Percentiles rank a stretch among this genome's conserved stretches.
These are phyloP conservation scores for Schizophyllum commune DNA, from an alignment of 1,284 basidiomycete genomes.

Conservation along the genomic window DNA sequence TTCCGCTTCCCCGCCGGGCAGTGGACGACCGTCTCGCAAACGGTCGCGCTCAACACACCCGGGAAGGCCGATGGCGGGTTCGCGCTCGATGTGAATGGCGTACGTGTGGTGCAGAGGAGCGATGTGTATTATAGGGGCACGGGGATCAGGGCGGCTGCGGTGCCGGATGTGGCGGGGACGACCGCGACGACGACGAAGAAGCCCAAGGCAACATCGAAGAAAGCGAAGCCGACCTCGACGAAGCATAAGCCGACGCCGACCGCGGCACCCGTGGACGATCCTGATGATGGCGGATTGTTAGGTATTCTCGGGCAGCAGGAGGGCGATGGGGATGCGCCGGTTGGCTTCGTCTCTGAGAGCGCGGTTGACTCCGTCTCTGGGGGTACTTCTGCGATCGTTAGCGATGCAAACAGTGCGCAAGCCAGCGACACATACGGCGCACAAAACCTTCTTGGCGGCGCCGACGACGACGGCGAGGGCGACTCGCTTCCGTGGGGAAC, in stretches of 20 bases:
- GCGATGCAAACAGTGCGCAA: background rate
- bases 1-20: slow-evolving; percentile 56
- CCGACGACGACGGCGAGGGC: background rate
- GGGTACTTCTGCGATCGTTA: background rate
- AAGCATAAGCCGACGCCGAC: background rate
- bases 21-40: slow-evolving; percentile 64
- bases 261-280: background rate
- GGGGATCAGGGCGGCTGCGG: background rate
- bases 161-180: slow-evolving; percentile 6
- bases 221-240: slow-evolving; percentile 9
- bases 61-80: slow-evolving; percentile 48
- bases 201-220: slow-evolving; percentile 4
- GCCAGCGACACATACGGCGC: background rate
- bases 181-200: background rate
- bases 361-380: background rate
- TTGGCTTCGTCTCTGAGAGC: background rate
- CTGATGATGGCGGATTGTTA: background rate
- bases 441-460: background rate
- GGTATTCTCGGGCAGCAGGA: slow-evolving; percentile 2
- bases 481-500: background rate
- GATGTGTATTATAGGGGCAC: slow-evolving; percentile 57
- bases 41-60: slow-evolving; percentile 63
- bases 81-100: slow-evolving; percentile 44
- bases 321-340: background rate
- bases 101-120: slow-evolving; percentile 39